Evolutionary conservation across 2,329 filamentous ascomycete species (phyloP), one percentile per base, ranked within the genome.

Genomic region (Raffaelea arxii): DNA sequence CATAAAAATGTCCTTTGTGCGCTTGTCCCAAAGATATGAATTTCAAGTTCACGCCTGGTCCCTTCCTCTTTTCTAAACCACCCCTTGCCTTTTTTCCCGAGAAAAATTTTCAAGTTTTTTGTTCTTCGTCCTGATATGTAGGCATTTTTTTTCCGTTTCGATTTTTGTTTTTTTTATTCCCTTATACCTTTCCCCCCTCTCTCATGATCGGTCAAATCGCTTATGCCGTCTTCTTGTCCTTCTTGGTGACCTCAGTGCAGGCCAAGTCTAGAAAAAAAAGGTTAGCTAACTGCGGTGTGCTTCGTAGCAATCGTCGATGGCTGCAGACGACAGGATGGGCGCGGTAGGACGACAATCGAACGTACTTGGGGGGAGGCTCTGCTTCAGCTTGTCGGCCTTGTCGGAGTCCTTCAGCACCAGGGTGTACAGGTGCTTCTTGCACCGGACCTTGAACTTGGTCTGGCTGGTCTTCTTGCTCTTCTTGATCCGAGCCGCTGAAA

Each of bases 381-480:
- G 91, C 89, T 96, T 97, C 61, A 98, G 84, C 86, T 98, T 98
- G 78, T 97, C 92, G 72, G 91, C 94, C 87, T 97, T 97, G 69
- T 96, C 92, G 66, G 82, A 80, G 76, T 98, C 92, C 83, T 95
- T 96, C 65, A 98, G 84, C 69, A 94, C 86, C 62, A 98, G 84
- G 61, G 92, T 96, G 86, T 98, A 98, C 61, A 98, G 79, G 79
- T 92, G 83, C 66, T 83, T 82, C 70, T 87, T 79, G 85, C 92
- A 97, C 72, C 92, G 88, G 80, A 98, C 91, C 88, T 98, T 98
- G 89, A 98, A 97, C 86, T 98, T 98, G 84, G 92, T 90, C 79
- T 91, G 84, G 69, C 84, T 80, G 66, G 77, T 75, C 75, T 85
- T 83, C 73, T 82, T 84, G 82, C 84, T 94, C 81, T 94, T 92